Evolutionary conservation across 352 stramenopile species (phyloP).

Genomic region (Aphanomyces invadans): DNA sequence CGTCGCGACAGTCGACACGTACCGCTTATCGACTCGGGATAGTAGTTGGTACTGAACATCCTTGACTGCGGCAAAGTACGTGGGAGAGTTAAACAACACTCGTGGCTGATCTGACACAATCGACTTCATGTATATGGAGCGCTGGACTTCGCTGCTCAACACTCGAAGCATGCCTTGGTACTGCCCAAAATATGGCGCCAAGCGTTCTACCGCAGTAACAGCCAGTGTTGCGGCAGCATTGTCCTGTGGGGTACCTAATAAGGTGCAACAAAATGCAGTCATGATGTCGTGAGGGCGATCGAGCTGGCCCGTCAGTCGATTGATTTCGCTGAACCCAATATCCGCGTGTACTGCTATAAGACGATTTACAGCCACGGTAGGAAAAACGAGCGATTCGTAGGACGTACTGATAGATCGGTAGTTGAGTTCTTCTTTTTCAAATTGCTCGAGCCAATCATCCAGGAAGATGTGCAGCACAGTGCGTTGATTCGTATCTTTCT

Average conservation of each 20-base stretch:
- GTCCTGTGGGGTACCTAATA: slow-evolving; percentile 30
- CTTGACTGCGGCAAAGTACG: slow-evolving; percentile 63
- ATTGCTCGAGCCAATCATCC: slow-evolving; percentile 48
- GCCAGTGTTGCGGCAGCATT: neutral
- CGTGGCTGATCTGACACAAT: neutral
- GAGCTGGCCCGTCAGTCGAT: slow-evolving; percentile 47
- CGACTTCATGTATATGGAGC: slow-evolving; percentile 37
- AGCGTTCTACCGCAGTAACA: slow-evolving; percentile 35
- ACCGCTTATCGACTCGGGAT: neutral
- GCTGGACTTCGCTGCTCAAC: slow-evolving; percentile 36
- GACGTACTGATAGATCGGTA: slow-evolving; percentile 59
- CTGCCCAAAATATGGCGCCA: slow-evolving; percentile 46
- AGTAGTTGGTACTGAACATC: slow-evolving; percentile 38
- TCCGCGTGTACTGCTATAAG: slow-evolving; percentile 54
- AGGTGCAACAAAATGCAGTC: slow-evolving; percentile 47
- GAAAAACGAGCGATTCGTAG: neutral
- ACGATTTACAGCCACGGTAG: too few species aligned
- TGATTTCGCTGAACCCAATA: slow-evolving; percentile 54
- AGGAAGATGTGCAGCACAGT: slow-evolving; percentile 54
- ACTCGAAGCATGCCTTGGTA: slow-evolving; percentile 42
- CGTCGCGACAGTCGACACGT: slow-evolving; percentile 2
- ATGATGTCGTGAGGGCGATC: slow-evolving; percentile 48
- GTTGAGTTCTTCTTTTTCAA: slow-evolving; percentile 38
- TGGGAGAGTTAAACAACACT: slow-evolving; percentile 21
- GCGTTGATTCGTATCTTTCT: slow-evolving; percentile 40